Percentiles rank a stretch among this genome's conserved stretches.
These are phyloP conservation scores for Ophiognomonia clavigignenti-juglandacearum DNA, from an alignment of 2,329 filamentous ascomycete species.

Conservation along the genomic window DNA sequence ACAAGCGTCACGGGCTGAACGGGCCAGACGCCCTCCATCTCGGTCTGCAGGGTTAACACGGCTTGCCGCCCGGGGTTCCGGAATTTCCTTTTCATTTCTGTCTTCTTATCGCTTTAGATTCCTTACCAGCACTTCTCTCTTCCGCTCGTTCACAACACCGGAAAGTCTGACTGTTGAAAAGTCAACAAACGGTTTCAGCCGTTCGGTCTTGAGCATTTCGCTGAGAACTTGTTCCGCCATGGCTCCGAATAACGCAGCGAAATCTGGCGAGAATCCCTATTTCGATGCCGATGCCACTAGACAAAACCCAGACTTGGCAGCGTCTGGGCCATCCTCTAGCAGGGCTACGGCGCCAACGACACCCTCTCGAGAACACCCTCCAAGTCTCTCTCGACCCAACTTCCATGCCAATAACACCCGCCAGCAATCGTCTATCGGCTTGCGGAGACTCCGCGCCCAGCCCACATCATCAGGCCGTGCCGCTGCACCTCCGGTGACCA, in stretches of 20 bases:
- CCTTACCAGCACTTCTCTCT: neutral
- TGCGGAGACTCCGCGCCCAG: slow-evolving; percentile 7
- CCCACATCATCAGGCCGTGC: neutral
- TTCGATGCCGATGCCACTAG: slow-evolving; percentile 3
- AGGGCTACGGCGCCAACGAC: neutral
- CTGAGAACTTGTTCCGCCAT: neutral
- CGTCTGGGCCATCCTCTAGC: neutral
- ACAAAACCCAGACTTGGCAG: neutral
- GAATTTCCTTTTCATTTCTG: neutral
- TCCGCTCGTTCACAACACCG: neutral
- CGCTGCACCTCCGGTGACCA: neutral
- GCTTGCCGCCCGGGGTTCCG: neutral
- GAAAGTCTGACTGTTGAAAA: neutral
- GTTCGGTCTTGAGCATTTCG: neutral
- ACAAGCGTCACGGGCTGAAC: neutral
- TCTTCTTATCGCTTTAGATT: neutral
- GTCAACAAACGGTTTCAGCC: neutral
- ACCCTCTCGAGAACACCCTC: slow-evolving; percentile 8
- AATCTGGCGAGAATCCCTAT: slow-evolving; percentile 10
- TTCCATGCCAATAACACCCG: slow-evolving; percentile 1
- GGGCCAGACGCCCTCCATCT: neutral
- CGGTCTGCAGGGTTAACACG: neutral
- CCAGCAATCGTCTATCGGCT: slow-evolving; percentile 15
- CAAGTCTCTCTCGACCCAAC: neutral
- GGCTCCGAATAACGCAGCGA: neutral